A percentile compares a stretch with the other conserved stretches of the same genome.
Conservation (phyloP, 2,329 filamentous ascomycete species). For the Septoria petroselini region DNA sequence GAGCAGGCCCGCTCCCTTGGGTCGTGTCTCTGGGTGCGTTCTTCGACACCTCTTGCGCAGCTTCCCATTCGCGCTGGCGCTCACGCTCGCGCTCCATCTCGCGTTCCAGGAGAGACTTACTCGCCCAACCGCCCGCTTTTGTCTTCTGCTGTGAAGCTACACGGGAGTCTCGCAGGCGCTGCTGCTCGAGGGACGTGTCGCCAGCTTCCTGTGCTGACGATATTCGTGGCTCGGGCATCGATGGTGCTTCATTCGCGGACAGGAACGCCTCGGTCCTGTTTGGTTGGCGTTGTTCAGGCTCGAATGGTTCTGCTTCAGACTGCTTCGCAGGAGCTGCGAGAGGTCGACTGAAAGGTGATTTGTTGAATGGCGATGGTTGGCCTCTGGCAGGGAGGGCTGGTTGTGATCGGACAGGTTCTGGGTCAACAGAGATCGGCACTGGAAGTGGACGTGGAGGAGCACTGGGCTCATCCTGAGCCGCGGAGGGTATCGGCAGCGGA, state of each 20-base stretch:
- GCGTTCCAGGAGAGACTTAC: conserved; percentile 69
- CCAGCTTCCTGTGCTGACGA: conserved; percentile 50
- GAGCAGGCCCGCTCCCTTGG: conserved; percentile 64
- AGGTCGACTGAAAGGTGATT: conserved; percentile 29
- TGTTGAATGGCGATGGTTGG: conserved; percentile 41
- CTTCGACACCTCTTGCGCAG: conserved; percentile 64
- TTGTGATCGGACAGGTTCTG: conserved; percentile 28
- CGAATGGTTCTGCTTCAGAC: conserved; percentile 25
- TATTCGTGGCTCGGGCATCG: conserved; percentile 39
- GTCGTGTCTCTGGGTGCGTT: conserved; percentile 53
- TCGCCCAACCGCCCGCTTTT: conserved; percentile 61
- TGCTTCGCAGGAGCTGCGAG: conserved; percentile 27
- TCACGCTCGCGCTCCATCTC: conserved; percentile 79
- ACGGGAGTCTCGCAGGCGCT: conserved; percentile 61
- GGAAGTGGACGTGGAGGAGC: conserved; percentile 28
- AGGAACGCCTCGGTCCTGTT: conserved; percentile 60
- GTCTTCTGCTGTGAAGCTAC: conserved; percentile 58
- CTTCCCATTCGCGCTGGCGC: conserved; percentile 76
- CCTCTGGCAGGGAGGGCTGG: conserved; percentile 47
- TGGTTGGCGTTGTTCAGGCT: conserved; percentile 25
- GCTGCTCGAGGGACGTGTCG: conserved; percentile 43
- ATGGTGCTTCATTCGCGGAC: conserved; percentile 53
- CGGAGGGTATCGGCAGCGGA: conserved; percentile 30
- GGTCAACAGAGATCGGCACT: conserved; percentile 14
- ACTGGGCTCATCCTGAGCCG: conserved; percentile 18